These are phyloP conservation scores for Penicillium parvum DNA, from an alignment of 495 filamentous ascomycete species.

Conservation along the genomic window DNA sequence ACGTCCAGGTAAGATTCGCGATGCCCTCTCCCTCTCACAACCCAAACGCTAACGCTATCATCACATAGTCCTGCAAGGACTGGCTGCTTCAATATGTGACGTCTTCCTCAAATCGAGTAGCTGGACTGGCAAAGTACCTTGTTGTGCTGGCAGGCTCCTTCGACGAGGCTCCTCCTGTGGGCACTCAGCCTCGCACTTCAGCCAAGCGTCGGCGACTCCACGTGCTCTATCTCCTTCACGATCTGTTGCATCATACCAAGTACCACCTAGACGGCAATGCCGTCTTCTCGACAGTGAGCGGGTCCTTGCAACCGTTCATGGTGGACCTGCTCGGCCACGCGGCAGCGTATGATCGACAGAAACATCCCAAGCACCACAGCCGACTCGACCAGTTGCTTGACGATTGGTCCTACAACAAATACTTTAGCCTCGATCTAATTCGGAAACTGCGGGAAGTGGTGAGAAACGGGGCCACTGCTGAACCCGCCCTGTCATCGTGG, in stretches of 20 bases:
- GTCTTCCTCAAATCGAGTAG: constrained; percentile 60
- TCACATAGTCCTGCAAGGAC: constrained; percentile 74
- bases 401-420: constrained; percentile 68
- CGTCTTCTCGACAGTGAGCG: constrained; percentile 50
- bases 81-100: constrained; percentile 74
- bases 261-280: constrained; percentile 46
- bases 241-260: constrained; percentile 75
- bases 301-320: constrained; percentile 57
- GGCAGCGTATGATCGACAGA: constrained; percentile 52
- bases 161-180: constrained; percentile 20
- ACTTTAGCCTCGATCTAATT: constrained; percentile 58
- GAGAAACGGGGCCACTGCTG: constrained; percentile 37
- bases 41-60: constrained; percentile 26
- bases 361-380: constrained; percentile 59
- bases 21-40: constrained; percentile 23
- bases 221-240: constrained; percentile 77
- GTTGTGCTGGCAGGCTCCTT: constrained; percentile 62
- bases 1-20: constrained; percentile 88
- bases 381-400: constrained; percentile 63
- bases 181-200: constrained; percentile 41
- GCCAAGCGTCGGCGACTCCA: constrained; percentile 67
- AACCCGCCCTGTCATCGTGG: constrained; percentile 15
- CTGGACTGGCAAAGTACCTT: constrained; percentile 72
- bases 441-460: constrained; percentile 57
- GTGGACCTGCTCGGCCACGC: constrained; percentile 58